Conservation (phyloP, 2,329 filamentous ascomycete species). For the Colletotrichum spinosum region DNA sequence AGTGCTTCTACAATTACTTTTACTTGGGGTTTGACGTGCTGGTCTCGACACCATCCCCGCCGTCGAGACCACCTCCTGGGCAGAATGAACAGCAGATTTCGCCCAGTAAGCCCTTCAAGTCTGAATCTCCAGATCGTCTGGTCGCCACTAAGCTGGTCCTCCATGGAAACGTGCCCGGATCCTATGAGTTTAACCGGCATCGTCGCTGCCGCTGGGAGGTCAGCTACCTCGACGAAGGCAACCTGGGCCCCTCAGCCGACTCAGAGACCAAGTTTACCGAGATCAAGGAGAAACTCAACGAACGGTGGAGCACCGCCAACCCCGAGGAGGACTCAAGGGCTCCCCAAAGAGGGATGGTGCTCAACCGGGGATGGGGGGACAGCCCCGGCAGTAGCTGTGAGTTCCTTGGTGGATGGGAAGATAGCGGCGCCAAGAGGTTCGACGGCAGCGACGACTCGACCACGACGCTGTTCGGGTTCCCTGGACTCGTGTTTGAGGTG, state of each 20-base stretch:
- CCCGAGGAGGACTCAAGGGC: constrained; percentile 62
- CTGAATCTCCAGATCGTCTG: constrained; percentile 69
- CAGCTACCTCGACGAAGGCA: constrained; percentile 62
- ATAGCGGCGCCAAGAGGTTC: constrained; percentile 68
- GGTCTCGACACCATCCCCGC: constrained; percentile 79
- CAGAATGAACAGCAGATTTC: constrained; percentile 30
- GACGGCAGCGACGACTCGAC: constrained; percentile 69
- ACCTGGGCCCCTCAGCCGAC: constrained; percentile 61
- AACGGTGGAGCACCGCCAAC: constrained; percentile 77
- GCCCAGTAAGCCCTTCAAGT: constrained; percentile 51
- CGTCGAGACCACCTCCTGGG: constrained; percentile 73
- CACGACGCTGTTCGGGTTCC: constrained; percentile 92
- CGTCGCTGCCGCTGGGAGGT: constrained; percentile 90
- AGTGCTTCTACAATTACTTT: constrained; percentile 98
- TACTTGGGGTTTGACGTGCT: constrained; percentile 94
- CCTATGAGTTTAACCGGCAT: constrained; percentile 96
- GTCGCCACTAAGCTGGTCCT: constrained; percentile 93
- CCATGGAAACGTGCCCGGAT: constrained; percentile 94
- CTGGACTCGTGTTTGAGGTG: constrained; percentile 94
- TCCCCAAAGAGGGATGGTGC: constrained; percentile 80
- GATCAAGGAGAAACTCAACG: constrained; percentile 75
- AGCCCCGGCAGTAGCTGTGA: constrained; percentile 92
- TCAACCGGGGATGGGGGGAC: constrained; percentile 92
- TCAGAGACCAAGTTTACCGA: constrained; percentile 85
- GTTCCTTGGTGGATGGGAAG: constrained; percentile 87